Percentiles rank a stretch among this genome's conserved stretches.
Evolutionary conservation across 2,329 filamentous ascomycete species (phyloP).

Genomic region (Cordyceps cateniannulata): DNA sequence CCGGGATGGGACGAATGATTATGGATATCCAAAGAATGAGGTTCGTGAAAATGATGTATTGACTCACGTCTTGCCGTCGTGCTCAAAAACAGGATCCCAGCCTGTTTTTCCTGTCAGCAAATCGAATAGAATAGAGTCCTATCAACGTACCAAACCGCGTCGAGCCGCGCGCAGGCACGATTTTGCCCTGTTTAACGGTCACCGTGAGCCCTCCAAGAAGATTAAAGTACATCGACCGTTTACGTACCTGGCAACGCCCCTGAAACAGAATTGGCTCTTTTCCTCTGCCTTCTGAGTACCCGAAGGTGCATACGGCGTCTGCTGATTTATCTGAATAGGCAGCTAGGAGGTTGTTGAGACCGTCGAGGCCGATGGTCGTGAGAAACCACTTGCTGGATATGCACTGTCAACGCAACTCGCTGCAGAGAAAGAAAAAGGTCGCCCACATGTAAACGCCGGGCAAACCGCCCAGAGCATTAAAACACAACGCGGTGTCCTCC

Average conservation of each 20-base stretch:
- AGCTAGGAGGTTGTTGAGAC: conserved; percentile 83
- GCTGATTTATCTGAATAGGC: conserved; percentile 88
- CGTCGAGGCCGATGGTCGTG: conserved; percentile 69
- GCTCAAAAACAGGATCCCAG: conserved; percentile 96
- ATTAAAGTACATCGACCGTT: not conserved
- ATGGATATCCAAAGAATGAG: not conserved
- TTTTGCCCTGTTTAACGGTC: conserved; percentile 49
- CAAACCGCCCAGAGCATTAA: conserved; percentile 81
- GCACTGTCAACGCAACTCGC: not conserved
- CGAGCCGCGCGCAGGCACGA: conserved; percentile 78
- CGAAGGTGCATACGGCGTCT: conserved; percentile 93
- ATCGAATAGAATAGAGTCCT: not conserved
- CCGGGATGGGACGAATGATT: not conserved
- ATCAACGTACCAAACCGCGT: conserved; percentile 66
- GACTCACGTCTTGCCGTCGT: conserved; percentile 71
- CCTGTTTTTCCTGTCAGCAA: conserved; percentile 42
- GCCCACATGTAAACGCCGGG: conserved; percentile 92
- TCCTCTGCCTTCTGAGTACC: conserved; percentile 79
- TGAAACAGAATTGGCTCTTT: conserved; percentile 84
- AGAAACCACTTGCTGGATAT: conserved; percentile 87
- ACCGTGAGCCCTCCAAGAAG: not conserved
- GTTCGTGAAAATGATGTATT: not conserved
- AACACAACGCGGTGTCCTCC: conserved; percentile 93
- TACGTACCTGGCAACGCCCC: conserved; percentile 69
- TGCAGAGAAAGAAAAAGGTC: not conserved